A percentile compares a stretch with the other conserved stretches of the same genome.
Evolutionary conservation across 768 basidiomycete species (phyloP).

Genomic region (Boletus eberwhitei): DNA sequence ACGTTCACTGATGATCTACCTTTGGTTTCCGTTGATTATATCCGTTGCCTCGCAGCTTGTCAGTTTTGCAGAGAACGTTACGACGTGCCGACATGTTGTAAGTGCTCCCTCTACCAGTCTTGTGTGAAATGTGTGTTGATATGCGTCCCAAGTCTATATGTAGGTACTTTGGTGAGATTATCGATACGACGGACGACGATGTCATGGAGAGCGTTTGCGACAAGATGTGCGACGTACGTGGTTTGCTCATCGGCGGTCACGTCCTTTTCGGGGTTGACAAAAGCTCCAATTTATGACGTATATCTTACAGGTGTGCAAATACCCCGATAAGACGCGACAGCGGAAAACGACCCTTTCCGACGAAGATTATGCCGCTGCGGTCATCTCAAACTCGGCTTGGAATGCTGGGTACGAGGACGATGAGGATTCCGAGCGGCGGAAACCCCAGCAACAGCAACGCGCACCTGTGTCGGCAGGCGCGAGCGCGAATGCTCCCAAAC

Average conservation of each 20-base stretch:
- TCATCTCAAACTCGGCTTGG: slow-evolving; percentile 18
- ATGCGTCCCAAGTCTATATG: slow-evolving; percentile 55
- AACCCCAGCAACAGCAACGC: not conserved
- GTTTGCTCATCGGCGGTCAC: not conserved
- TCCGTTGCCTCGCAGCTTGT: slow-evolving; percentile 34
- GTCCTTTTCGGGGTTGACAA: not conserved
- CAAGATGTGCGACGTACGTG: slow-evolving; percentile 76
- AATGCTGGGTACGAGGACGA: slow-evolving; percentile 30
- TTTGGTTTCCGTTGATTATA: slow-evolving; percentile 19
- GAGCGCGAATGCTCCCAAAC: not conserved
- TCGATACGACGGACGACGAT: slow-evolving; percentile 47
- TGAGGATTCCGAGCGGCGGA: slow-evolving; percentile 9
- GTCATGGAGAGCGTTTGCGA: slow-evolving; percentile 55
- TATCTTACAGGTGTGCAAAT: slow-evolving; percentile 66
- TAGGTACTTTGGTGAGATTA: slow-evolving; percentile 73
- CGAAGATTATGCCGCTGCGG: slow-evolving; percentile 31
- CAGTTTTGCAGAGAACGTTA: slow-evolving; percentile 55
- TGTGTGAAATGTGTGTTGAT: not conserved
- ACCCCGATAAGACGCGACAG: slow-evolving; percentile 59
- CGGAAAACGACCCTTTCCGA: slow-evolving; percentile 50
- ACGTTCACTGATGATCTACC: slow-evolving; percentile 12
- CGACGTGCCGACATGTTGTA: slow-evolving; percentile 70
- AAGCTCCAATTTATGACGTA: not conserved
- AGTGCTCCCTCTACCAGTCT: slow-evolving; percentile 18
- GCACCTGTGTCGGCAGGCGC: not conserved